Percentiles rank a stretch among this genome's conserved stretches.
These are phyloP conservation scores for Cyclostephanos tholiformis DNA, from an alignment of 108 stramenopile genomes.

Conservation along the genomic window DNA sequence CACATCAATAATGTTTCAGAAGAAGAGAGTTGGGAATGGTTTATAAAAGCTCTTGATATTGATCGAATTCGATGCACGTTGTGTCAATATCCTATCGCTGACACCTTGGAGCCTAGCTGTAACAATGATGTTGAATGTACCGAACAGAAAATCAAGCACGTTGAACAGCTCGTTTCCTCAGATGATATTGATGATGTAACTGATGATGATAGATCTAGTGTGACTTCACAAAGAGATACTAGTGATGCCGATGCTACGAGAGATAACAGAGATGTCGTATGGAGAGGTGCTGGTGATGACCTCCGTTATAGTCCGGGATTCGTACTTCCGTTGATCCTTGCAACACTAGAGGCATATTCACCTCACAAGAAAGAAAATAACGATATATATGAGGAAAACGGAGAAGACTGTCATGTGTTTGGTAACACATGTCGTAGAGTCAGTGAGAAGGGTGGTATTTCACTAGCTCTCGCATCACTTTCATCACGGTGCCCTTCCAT, in stretches of 20 bases:
- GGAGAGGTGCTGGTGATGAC: slow-evolving; percentile 53
- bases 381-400: slow-evolving; percentile 12
- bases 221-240: slow-evolving; percentile 1
- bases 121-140: slow-evolving; percentile 13
- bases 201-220: slow-evolving; percentile 10
- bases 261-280: slow-evolving; percentile 11
- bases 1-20: slow-evolving; percentile 4
- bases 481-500: slow-evolving; percentile 62
- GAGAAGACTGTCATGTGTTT: slow-evolving; percentile 27
- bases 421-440: slow-evolving; percentile 48
- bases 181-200: slow-evolving; percentile 21
- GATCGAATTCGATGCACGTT: slow-evolving; percentile 60
- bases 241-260: neutral
- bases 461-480: slow-evolving; percentile 61
- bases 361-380: slow-evolving; percentile 15
- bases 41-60: slow-evolving; percentile 58
- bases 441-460: slow-evolving; percentile 64
- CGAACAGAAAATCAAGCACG: slow-evolving; percentile 9
- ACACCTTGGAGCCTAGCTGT: slow-evolving; percentile 32
- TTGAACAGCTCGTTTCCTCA: neutral
- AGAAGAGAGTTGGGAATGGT: slow-evolving; percentile 58
- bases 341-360: slow-evolving; percentile 30
- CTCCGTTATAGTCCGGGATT: slow-evolving; percentile 77
- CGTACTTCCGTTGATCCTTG: slow-evolving; percentile 65
- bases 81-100: slow-evolving; percentile 58